phyloP scores from a whole-genome alignment of 306 rosid genomes.

The Quercus ilex region DNA sequence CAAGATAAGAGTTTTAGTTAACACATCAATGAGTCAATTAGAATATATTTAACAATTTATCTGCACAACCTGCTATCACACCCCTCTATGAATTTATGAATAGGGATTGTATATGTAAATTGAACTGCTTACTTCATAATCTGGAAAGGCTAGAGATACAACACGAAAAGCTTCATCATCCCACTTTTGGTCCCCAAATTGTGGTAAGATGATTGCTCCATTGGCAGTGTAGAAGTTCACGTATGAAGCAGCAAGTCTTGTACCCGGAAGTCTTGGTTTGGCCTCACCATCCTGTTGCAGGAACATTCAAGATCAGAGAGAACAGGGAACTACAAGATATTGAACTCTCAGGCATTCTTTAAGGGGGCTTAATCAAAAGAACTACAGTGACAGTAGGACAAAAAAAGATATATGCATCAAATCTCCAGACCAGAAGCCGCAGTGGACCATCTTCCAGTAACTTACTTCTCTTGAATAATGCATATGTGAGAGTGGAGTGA shows the following conservation, averaged over 20 bases:
- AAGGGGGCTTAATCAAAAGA: no score
- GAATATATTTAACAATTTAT: no score
- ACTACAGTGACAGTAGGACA: not conserved
- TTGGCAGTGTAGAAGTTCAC: constrained; percentile 86
- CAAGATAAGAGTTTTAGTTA: no score
- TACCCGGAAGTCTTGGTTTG: constrained; percentile 53
- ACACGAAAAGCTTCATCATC: constrained; percentile 76
- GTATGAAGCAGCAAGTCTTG: constrained; percentile 93
- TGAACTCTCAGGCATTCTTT: not conserved
- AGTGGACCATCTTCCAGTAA: constrained; percentile 9
- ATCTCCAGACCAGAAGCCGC: constrained; percentile 1
- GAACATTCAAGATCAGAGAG: constrained; percentile 7
- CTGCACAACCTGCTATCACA: not conserved
- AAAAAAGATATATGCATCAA: not conserved
- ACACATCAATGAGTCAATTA: no score
- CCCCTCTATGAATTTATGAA: not conserved
- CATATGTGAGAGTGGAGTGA: not conserved
- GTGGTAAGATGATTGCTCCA: constrained; percentile 73
- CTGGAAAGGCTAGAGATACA: constrained; percentile 67
- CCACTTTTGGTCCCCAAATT: constrained; percentile 85
- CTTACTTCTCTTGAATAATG: constrained; percentile 13
- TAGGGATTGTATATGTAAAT: not conserved
- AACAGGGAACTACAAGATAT: constrained; percentile 8
- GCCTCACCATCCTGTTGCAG: constrained; percentile 49
- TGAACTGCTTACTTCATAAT: constrained; percentile 47